Base-by-base conservation (phyloP, 2,329 filamentous ascomycete genomes). In the Botrytis hyacinthi region DNA sequence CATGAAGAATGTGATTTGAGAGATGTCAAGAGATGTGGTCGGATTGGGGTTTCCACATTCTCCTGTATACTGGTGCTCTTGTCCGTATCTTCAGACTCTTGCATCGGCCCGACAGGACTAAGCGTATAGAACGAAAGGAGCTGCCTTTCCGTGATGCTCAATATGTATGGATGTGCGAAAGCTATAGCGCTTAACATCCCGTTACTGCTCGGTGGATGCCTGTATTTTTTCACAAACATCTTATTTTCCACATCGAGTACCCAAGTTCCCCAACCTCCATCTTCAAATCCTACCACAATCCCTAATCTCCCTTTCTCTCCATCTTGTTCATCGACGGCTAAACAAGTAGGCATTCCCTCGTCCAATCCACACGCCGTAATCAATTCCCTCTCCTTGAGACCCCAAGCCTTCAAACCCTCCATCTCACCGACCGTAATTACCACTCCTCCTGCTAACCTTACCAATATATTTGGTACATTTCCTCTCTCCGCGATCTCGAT, bases 1-100 rank as follows among this genome's bases (percentile, higher is more conserved):
- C 91, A 89, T 1, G 92, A 92, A 4, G 91, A 95, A 78, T 94
- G 91, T 18, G 95, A 97, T 80, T 90, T 91, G 32, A 98, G 86
- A 0, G 93, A 95, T 12, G 92, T 91, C 44, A 98, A 84, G 44
- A 96, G 86, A 73, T 85, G 37, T 81, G 79, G 72, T 20, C 54
- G 29, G 20, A 54, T 40, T 46, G n/a, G 26, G 70, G 67, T 22
- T n/a, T 29, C 71, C 62, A 18, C 16, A 18, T 35, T 73, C 26
- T 16, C 37, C n/a, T 68, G 26, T 46, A 60, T 20, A 35, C 22
- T 37, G 42, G 18, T n/a, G 29, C 20, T 60, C 35, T 37, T 37
- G 22, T 35, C 54, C 46, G 44, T 57, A 37, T 59, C 32, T 44
- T 57, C n/a, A 14, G 57, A 68, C 3, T 68, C 37, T 57, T 37